Base-by-base conservation (phyloP, 2,329 filamentous ascomycete species). In the Verticillium klebahnii region DNA sequence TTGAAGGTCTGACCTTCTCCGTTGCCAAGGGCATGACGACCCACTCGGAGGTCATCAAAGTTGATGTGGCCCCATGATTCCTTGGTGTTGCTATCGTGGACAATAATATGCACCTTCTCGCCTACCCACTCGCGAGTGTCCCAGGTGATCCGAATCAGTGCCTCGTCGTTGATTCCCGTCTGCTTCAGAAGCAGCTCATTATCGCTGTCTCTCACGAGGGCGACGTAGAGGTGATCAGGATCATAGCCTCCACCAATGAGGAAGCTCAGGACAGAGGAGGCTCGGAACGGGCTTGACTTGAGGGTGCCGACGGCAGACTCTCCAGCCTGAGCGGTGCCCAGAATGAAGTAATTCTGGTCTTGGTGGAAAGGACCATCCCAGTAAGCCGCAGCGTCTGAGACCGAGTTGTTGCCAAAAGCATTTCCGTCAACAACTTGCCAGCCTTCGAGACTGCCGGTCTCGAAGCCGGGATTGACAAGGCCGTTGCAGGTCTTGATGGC, bases 181-280 rank as follows among this genome's bases (percentile, higher is more conserved):
- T 73, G 71, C 58, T 67, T 70, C 57, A 71, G 60, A 36, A 73
- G 64, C 29, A 69, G 5, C 25, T 66, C 61, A 32, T 63, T 60
- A 60, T 71, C 69, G 6, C 58, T 59, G n/a, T 70, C 70, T 36
- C 68, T 60, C 34, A 71, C 67, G 37, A 73, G 68, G 40, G 65
- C 70, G 34, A 73, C 63, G 60, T 71, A 73, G 17, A 72, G 68
- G 17, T 70, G 66, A 9, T 65, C 66, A 14, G 66, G 67, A 60
- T 73, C 70, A 60, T 71, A 72, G n/a, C 71, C 71, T 12, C 71
- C 71, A 55, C 70, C 65, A 50, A 73, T 57, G 29, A 72, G 65
- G 61, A 73, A 73, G 59, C 71, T 72, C 66, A 72, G 60, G 58
- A 66, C 66, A 17, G 66, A 69, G 40, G 65, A 68, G n/a, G 70